A percentile compares a stretch with the other conserved stretches of the same genome.
Evolutionary conservation across 2,329 filamentous ascomycete genomes (phyloP).

Genomic region (Clathrospora elynae): DNA sequence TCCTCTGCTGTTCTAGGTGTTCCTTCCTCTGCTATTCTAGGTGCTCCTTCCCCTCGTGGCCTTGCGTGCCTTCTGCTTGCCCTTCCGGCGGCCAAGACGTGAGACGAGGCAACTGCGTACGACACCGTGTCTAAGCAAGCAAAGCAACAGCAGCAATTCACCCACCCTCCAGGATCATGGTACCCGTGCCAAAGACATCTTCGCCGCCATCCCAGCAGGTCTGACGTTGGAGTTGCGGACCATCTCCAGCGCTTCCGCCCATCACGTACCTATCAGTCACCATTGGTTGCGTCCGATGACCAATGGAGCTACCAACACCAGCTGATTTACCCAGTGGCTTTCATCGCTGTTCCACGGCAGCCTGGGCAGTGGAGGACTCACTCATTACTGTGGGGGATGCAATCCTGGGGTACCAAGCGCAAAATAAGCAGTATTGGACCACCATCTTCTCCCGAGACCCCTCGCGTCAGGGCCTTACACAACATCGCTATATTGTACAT

Average conservation of each 20-base stretch:
- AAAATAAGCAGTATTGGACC: slow-evolving; percentile 22
- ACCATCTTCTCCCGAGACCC: slow-evolving; percentile 9
- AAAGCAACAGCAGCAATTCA: not conserved
- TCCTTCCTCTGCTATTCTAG: slow-evolving; percentile 4
- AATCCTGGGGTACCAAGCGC: slow-evolving; percentile 29
- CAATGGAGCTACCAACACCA: slow-evolving; percentile 19
- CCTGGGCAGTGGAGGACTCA: slow-evolving; percentile 15
- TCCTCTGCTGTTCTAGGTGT: slow-evolving; percentile 6
- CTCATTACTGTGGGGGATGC: slow-evolving; percentile 24
- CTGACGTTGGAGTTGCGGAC: slow-evolving; percentile 6
- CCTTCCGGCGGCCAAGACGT: slow-evolving; percentile 10
- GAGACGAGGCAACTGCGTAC: slow-evolving; percentile 17
- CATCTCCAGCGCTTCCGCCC: slow-evolving; percentile 18
- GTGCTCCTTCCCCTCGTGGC: slow-evolving; percentile 3
- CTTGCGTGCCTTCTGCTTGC: slow-evolving; percentile 6
- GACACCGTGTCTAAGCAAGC: slow-evolving; percentile 6
- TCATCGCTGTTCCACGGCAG: slow-evolving; percentile 30
- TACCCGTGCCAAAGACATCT: too few species aligned
- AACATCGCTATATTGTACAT: slow-evolving; percentile 25
- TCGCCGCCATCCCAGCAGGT: slow-evolving; percentile 2
- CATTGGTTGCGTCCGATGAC: slow-evolving; percentile 22
- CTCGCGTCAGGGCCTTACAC: slow-evolving; percentile 9
- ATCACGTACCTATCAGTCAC: slow-evolving; percentile 8
- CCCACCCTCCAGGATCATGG: slow-evolving; percentile 5
- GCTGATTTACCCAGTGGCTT: slow-evolving; percentile 22